phyloP scores from a whole-genome alignment of 495 filamentous ascomycete species.

The Penicillium paradoxum region DNA sequence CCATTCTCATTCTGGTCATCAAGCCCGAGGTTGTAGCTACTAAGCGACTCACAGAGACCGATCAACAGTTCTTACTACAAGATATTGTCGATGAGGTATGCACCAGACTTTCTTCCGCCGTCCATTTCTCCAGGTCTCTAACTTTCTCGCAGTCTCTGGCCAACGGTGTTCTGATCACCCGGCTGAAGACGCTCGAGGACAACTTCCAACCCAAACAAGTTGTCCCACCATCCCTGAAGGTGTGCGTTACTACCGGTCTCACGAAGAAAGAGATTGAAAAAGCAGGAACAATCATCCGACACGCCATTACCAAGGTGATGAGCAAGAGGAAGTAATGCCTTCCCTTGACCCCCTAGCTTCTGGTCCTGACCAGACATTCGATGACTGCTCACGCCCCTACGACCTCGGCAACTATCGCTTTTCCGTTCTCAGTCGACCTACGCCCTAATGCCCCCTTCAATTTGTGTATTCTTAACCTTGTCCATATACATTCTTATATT shows the following conservation, averaged over 20 bases:
- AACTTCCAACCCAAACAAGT: slow-evolving; percentile 58
- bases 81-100: slow-evolving; percentile 91
- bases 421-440: slow-evolving; percentile 12
- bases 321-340: slow-evolving; percentile 44
- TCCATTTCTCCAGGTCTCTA: slow-evolving; percentile 4
- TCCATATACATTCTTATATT: slow-evolving; percentile 27
- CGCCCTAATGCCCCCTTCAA: slow-evolving; percentile 24
- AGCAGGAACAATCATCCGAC: slow-evolving; percentile 78
- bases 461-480: slow-evolving; percentile 25
- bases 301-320: slow-evolving; percentile 88
- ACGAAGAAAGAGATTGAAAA: slow-evolving; percentile 94
- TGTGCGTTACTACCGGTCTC: slow-evolving; percentile 81
- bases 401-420: slow-evolving; percentile 15
- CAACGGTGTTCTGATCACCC: slow-evolving; percentile 83
- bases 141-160: slow-evolving; percentile 53
- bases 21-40: slow-evolving; percentile 77
- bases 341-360: slow-evolving; percentile 2
- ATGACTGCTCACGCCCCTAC: slow-evolving; percentile 26
- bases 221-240: slow-evolving; percentile 76
- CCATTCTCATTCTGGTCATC: slow-evolving; percentile 76
- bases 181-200: slow-evolving; percentile 71
- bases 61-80: slow-evolving; percentile 81
- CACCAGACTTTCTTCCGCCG: not conserved
- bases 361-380: slow-evolving; percentile 6
- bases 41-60: slow-evolving; percentile 58